Evolutionary conservation across 2,329 filamentous ascomycete genomes (phyloP).

Genomic region (Sporothrix brunneoviolacea): DNA sequence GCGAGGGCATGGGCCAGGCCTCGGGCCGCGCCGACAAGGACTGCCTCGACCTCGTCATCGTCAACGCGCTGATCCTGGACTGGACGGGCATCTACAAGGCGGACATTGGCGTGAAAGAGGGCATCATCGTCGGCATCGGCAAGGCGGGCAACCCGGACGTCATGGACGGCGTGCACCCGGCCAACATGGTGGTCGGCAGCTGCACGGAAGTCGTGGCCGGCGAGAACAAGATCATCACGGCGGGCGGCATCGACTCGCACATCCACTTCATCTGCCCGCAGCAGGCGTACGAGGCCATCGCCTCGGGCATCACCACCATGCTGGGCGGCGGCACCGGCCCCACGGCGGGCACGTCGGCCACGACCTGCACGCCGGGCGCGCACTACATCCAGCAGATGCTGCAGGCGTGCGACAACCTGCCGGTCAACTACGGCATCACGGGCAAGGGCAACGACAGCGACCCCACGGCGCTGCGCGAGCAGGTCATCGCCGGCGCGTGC

Average conservation of each 20-base stretch:
- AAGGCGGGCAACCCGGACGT: constrained; percentile 97
- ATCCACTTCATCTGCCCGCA: constrained; percentile 96
- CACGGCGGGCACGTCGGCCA: constrained; percentile 84
- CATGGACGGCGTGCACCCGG: constrained; percentile 76
- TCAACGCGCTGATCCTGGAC: constrained; percentile 85
- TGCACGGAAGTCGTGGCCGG: constrained; percentile 89
- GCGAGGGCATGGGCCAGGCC: constrained; percentile 94
- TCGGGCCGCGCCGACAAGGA: constrained; percentile 66
- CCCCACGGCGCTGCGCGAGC: constrained; percentile 64
- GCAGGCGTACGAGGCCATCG: constrained; percentile 74
- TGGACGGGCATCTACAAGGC: constrained; percentile 93
- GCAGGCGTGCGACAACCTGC: constrained; percentile 73
- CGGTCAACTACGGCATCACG: constrained; percentile 84
- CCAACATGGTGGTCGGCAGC: constrained; percentile 70
- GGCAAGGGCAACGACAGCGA: constrained; percentile 88
- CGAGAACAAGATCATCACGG: constrained; percentile 84
- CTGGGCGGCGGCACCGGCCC: constrained; percentile 87
- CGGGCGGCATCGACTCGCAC: constrained; percentile 82
- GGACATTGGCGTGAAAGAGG: constrained; percentile 88
- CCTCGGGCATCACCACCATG: constrained; percentile 84
- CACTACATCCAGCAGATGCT: constrained; percentile 84
- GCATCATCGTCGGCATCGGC: constrained; percentile 79
- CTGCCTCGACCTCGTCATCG: constrained; percentile 76
- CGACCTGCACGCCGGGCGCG: constrained; percentile 84
- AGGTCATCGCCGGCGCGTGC: constrained; percentile 75